Conservation (phyloP, 208 protist genomes). For the Trypanosoma mega region DNA sequence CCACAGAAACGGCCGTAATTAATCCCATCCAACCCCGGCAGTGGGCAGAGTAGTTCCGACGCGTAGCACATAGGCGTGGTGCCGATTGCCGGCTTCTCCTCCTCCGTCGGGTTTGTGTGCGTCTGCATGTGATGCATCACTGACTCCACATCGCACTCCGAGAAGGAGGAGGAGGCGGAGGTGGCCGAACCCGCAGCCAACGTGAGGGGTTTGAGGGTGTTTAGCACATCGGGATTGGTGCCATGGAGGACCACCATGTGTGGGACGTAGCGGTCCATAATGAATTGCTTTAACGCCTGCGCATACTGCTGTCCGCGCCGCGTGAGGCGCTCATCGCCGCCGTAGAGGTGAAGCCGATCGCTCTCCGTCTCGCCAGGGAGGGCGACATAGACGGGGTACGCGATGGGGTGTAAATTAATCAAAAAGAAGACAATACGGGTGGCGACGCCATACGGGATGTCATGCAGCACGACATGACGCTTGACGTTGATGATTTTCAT, state of each 20-base stretch:
- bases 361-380: conserved; percentile 80
- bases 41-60: conserved; percentile 67
- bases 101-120: too few species aligned
- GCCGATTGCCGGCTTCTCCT: too few species aligned
- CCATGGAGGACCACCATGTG: conserved; percentile 86
- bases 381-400: conserved; percentile 83
- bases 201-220: conserved; percentile 57
- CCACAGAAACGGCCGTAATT: conserved; percentile 85
- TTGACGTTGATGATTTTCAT: conserved; percentile 91
- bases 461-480: conserved; percentile 82
- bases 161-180: not conserved
- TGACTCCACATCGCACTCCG: too few species aligned
- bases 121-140: too few species aligned
- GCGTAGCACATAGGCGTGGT: not conserved
- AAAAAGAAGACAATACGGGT: conserved; percentile 87
- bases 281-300: conserved; percentile 67
- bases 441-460: conserved; percentile 62
- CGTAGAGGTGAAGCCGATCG: conserved; percentile 63
- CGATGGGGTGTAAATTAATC: conserved; percentile 85
- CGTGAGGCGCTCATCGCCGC: conserved; percentile 76
- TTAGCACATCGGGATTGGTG: conserved; percentile 73
- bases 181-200: conserved; percentile 21
- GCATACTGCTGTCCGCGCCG: conserved; percentile 59
- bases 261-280: conserved; percentile 78
- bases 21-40: conserved; percentile 81